Evolutionary conservation across 768 basidiomycete species (phyloP).

Genomic region (Naematelia aurantialba): DNA sequence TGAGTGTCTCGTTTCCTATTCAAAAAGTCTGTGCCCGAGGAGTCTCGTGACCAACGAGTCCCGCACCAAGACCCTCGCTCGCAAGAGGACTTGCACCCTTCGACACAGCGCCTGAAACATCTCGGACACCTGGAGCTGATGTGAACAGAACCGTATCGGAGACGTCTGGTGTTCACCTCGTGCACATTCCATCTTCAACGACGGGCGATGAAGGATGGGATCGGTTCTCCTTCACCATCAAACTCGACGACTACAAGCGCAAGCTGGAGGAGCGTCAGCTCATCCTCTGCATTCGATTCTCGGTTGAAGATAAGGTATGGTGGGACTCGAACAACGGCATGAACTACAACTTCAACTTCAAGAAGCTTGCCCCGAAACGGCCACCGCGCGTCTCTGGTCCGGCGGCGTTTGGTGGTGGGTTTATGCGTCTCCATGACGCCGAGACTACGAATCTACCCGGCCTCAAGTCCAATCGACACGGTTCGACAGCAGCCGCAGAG

Average conservation of each 20-base stretch:
- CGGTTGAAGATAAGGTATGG: conserved; percentile 47
- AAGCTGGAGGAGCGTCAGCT: conserved; percentile 48
- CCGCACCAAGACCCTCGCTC: too few relatives aligned
- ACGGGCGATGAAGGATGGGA: conserved; percentile 51
- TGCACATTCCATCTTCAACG: conserved; percentile 43
- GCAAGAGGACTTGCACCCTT: too few relatives aligned
- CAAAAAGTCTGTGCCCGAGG: too few relatives aligned
- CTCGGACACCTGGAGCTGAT: too few relatives aligned
- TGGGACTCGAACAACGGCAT: conserved; percentile 49
- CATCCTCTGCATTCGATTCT: conserved; percentile 47
- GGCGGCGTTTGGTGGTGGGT: conserved; percentile 16
- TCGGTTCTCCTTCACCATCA: conserved; percentile 48
- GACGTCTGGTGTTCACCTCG: conserved; percentile 43
- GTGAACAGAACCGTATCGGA: conserved; percentile 46
- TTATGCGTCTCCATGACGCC: conserved; percentile 16
- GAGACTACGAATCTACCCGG: conserved; percentile 26
- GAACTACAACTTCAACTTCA: conserved; percentile 50
- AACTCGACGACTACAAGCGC: conserved; percentile 49
- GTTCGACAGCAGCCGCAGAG: conserved; percentile 14
- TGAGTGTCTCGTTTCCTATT: conserved; percentile 40
- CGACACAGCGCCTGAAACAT: too few relatives aligned
- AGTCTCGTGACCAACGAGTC: too few relatives aligned
- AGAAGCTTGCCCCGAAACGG: conserved; percentile 26
- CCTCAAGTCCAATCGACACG: conserved; percentile 20
- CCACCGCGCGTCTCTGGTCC: conserved; percentile 23